Base-by-base conservation (phyloP, 116 monocot species). In the Phalaenopsis hybrid region DNA sequence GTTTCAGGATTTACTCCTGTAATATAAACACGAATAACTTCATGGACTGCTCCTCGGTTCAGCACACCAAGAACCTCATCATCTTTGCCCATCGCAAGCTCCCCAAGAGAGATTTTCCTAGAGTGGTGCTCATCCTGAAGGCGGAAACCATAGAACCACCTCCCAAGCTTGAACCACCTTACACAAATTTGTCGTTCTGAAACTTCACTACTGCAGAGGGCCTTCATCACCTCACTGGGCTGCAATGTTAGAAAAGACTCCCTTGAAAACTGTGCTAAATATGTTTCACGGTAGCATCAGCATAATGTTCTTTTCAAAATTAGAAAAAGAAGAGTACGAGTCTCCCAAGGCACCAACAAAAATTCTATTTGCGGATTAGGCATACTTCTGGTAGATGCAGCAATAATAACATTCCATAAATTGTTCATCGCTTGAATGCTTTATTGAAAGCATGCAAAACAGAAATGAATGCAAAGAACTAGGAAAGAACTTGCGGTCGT, bases 111-210 rank as follows among this genome's bases (percentile, higher is more conserved):
- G 49, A 98, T 72, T 77, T 41, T 86, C 25, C 85, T 88, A 78
- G 85, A 88, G 10, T 49, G 75, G 18, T 84, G 85, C 82, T 95
- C 95, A 41, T 93, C 92, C 9, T 82, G 89, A 33, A 95, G 76
- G 21, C 98, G 95, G 83, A 93, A 98, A 43, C 92, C 98, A 51
- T 87, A 89, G 73, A 92, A 88, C 98, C 98, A 95, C 69, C 91
- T 87, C 18, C 95, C 98, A 1, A 98, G 72, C 65, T 87, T 92
- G 28, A 86, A 93, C 87, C 90, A 92, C 20, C 65, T 91, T 67
- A 98, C 89, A 41, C 79, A 88, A 1, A 98, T 85, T 81, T 86
- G 79, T 77, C 93, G 74, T 16, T 88, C 84, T 9, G 90, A 81
- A 48, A 98, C 81, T 59, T 86, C 81, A 52, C 83, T 67, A 13